Base-by-base conservation (phyloP, 345 rosid species). In the Rhizophora apiculata region DNA sequence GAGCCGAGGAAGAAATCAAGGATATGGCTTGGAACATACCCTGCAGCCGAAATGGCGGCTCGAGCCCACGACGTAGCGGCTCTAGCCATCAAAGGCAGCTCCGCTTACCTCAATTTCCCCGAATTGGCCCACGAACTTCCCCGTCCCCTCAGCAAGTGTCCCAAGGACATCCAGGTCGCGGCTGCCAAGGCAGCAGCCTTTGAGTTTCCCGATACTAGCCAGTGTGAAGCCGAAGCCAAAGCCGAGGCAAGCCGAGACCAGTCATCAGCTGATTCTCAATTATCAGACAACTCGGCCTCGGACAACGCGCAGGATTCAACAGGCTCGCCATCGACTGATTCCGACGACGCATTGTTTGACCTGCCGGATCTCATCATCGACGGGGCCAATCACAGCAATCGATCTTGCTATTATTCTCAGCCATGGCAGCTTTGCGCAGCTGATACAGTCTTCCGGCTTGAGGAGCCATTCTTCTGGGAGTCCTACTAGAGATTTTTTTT, bases 21-120 rank as follows among this genome's bases (percentile, higher is more conserved):
- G 81, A 89, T 89, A 65, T 89, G 96, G 96, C 88, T 89, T 11
- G 96, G 96, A 6, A 89, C 96, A 20, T 89, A 73, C 79, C 85
- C 84, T 26, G 84, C 87, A 22, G 85, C 96, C 9, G 88, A 89
- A 78, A 89, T 87, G 96, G 96, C 96, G 0, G 96, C 96, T 78
- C 85, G 92, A 72, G 96, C 96, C 56, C 96, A 89, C 31, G 96
- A 89, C 56, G 96, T 87, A 0, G 96, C 96, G 0, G 82, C 96
- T 36, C 76, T 87, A 54, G 96, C 96, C 64, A 89, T 89, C 48
- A 89, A 89, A 78, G 96, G 96, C 20, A 15, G 73, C 60, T 72
- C 84, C 26, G 89, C 90, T 71, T 82, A 59, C 63, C 88, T 89
- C 37, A 89, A 89, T 72, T 89, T 89, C 65, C 92, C 96, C 2